phyloP scores from a whole-genome alignment of 306 rosid species.

The Fragaria iinumae region DNA sequence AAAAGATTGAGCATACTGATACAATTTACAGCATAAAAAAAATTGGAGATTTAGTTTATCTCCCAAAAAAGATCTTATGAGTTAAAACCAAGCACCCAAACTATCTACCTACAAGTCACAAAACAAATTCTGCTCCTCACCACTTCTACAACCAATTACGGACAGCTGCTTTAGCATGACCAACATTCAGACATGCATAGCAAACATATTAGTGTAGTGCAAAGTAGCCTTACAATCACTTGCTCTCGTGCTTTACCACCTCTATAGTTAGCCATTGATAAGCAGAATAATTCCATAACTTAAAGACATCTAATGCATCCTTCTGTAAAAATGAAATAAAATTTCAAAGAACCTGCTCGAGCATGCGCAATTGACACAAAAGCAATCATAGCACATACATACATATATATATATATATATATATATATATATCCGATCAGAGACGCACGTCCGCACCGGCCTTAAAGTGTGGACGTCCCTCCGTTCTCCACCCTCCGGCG shows the following conservation, averaged over 20 bases:
- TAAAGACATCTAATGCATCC: neutral
- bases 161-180: neutral
- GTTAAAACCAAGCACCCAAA: neutral
- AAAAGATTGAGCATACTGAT: neutral
- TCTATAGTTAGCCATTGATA: neutral
- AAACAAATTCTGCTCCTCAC: neutral
- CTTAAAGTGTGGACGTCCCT: too few relatives aligned
- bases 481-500: too few relatives aligned
- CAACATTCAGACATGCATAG: neutral
- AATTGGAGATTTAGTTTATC: neutral
- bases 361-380: conserved; percentile 29
- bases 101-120: neutral
- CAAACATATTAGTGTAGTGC: neutral
- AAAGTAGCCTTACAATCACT: neutral
- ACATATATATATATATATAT: too few relatives aligned
- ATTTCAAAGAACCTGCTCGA: conserved; percentile 18
- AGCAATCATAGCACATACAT: conserved; percentile 20
- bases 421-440: too few relatives aligned
- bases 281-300: neutral
- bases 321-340: conserved; percentile 1
- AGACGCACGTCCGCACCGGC: too few relatives aligned
- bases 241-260: neutral
- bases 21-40: neutral
- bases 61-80: neutral
- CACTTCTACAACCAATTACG: neutral